phyloP scores from a whole-genome alignment of 495 filamentous ascomycete genomes.

The Talaromyces thailandensis region DNA sequence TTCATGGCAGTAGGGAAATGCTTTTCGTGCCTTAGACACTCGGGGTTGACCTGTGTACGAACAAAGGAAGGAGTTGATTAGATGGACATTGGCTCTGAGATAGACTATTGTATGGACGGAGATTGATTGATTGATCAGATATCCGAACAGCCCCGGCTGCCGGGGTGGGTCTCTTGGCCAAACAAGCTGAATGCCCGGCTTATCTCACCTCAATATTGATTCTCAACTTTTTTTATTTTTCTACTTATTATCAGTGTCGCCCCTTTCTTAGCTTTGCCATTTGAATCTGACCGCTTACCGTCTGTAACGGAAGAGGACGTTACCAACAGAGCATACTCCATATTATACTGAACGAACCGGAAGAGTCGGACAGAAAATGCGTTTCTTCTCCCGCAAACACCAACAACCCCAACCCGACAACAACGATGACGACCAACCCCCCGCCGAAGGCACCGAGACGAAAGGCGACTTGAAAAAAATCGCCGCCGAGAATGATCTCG shows the following conservation, averaged over 20 bases:
- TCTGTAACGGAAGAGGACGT: too few relatives aligned
- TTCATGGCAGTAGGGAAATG: too few relatives aligned
- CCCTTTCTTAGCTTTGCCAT: not conserved
- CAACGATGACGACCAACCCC: constrained; percentile 4
- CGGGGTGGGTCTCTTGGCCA: not conserved
- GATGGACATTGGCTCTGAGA: not conserved
- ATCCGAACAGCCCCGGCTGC: not conserved
- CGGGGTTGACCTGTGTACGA: too few relatives aligned
- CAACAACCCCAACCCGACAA: not conserved
- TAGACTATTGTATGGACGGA: not conserved
- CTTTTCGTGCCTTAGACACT: not conserved
- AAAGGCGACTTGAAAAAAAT: constrained; percentile 8
- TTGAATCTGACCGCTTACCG: not conserved
- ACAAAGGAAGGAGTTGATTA: not conserved
- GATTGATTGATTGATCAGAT: not conserved
- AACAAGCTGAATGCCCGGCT: not conserved
- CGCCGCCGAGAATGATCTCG: constrained; percentile 29
- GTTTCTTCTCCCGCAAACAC: constrained; percentile 5
- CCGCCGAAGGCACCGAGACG: not conserved
- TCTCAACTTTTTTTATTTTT: not conserved
- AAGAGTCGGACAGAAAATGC: not conserved
- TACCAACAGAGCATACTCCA: not conserved
- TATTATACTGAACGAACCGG: not conserved
- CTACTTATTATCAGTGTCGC: not conserved
- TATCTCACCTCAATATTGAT: not conserved